These are phyloP conservation scores for Epichloe aotearoae DNA, from an alignment of 2,329 filamentous ascomycete species.

Conservation along the genomic window DNA sequence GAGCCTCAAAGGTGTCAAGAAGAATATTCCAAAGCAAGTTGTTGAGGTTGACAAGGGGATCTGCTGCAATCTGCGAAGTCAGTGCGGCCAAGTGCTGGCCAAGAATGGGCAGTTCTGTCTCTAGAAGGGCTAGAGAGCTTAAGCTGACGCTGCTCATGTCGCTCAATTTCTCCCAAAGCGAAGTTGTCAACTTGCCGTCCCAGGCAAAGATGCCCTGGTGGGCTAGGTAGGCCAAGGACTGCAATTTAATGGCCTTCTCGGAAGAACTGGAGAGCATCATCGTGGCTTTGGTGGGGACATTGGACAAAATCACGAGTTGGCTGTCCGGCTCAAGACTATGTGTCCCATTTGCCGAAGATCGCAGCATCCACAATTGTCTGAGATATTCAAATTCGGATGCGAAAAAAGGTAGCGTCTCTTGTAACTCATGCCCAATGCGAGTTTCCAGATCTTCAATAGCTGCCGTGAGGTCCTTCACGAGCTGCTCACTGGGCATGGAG, in stretches of 20 bases:
- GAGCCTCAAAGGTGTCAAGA: constrained; percentile 26
- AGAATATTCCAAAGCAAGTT: constrained; percentile 33
- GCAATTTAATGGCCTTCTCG: constrained; percentile 26
- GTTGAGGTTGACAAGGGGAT: constrained; percentile 37
- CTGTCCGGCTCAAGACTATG: constrained; percentile 8
- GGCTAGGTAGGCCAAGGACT: constrained; percentile 35
- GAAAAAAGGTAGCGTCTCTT: constrained; percentile 35
- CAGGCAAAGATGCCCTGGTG: constrained; percentile 24
- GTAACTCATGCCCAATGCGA: constrained; percentile 28
- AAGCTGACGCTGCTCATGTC: constrained; percentile 40
- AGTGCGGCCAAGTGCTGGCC: constrained; percentile 40
- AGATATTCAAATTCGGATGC: constrained; percentile 42
- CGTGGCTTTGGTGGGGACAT: constrained; percentile 20
- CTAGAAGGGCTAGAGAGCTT: constrained; percentile 47
- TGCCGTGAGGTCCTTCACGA: constrained; percentile 34
- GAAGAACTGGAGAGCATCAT: constrained; percentile 21
- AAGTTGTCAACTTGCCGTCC: constrained; percentile 27
- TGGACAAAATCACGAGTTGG: constrained; percentile 37
- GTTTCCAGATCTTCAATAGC: constrained; percentile 41
- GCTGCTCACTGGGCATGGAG: constrained; percentile 26
- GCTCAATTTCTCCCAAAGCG: constrained; percentile 42
- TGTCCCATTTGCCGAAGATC: constrained; percentile 9
- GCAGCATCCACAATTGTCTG: constrained; percentile 37
- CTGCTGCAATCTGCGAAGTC: constrained; percentile 33
- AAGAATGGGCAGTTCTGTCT: constrained; percentile 50